phyloP scores from a whole-genome alignment of 768 basidiomycete genomes.

The Boletellus emodensis region DNA sequence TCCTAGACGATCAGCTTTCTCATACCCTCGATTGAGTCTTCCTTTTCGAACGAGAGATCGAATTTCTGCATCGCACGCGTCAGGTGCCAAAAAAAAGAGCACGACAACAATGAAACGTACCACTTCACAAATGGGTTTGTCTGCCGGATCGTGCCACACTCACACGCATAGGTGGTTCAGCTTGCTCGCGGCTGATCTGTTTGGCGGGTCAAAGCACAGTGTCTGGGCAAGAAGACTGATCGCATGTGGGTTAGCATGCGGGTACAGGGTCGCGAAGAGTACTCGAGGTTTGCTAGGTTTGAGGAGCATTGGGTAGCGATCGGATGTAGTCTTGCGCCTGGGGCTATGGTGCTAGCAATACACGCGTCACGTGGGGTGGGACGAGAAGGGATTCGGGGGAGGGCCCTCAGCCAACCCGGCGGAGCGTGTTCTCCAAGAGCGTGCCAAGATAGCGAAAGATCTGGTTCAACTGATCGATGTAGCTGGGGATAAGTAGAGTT shows the following conservation, averaged over 20 bases:
- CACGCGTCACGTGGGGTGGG: neutral
- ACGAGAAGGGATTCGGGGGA: constrained; percentile 67
- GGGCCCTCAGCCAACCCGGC: constrained; percentile 95
- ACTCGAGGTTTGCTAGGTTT: constrained; percentile 97
- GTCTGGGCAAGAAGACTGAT: constrained; percentile 90
- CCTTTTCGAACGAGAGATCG: constrained; percentile 94
- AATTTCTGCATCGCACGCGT: constrained; percentile 57
- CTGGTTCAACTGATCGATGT: constrained; percentile 98
- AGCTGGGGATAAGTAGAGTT: constrained; percentile 47
- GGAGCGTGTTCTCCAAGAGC: constrained; percentile 92
- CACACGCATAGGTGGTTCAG: constrained; percentile 91
- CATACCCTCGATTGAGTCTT: constrained; percentile 97
- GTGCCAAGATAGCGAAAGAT: constrained; percentile 98
- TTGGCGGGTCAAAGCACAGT: constrained; percentile 93
- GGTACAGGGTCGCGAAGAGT: constrained; percentile 88
- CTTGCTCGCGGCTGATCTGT: constrained; percentile 94
- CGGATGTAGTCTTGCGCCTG: constrained; percentile 98
- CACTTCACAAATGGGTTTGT: constrained; percentile 81
- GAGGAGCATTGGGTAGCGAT: constrained; percentile 88
- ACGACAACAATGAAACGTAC: constrained; percentile 38
- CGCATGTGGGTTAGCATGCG: constrained; percentile 88
- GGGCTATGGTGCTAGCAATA: constrained; percentile 3
- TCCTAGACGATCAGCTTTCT: constrained; percentile 92
- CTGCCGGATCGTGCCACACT: constrained; percentile 97
- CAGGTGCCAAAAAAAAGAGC: neutral